Evolutionary conservation across 2,329 filamentous ascomycete species (phyloP), one percentile per base, ranked within the genome.

Genomic region (Juglanconis sp.): DNA sequence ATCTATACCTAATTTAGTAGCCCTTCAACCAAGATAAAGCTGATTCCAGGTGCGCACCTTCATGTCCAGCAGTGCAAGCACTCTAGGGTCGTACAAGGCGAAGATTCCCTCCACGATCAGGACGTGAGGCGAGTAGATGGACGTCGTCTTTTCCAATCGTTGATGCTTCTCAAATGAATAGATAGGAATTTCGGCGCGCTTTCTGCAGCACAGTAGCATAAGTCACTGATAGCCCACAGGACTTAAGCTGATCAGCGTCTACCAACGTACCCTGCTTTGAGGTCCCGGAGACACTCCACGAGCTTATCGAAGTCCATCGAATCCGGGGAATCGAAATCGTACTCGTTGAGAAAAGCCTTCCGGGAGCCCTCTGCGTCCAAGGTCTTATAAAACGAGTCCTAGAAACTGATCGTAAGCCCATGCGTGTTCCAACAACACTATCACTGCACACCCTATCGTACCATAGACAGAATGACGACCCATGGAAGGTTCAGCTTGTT

Each of bases 361-460:
- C 80, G 85, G 56, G 91, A 94, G 71, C 95, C 82, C 70, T 93
- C 92, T 2, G 87, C 81, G 17, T 86, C 89, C 67, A 99, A 78
- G 17, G 88, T 89, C 76, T 97, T 98, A 78, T 99, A 99, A 75
- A 96, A 99, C 11, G 94, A 97, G 75, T 99, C 95, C 92, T 96
- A 65, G 2, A 36, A 4, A 30, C n/a, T 7, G 13, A 34, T 15
- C 11, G 48, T 56, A 54, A 57, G 44, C 56, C 8, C 32, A 51
- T 32, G 32, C 38, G 11, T 15, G 15, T 8, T 65, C 54, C 24
- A 4, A 44, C 34, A 38, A 15, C n/a, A 17, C 9, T n/a, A 24
- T 24, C 24, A 24, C 10, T 4, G n/a, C 60, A 71, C 78, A 71
- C 82, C 24, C 24, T 24, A 24, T 24, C 24, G 13, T 47, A 94